Evolutionary conservation across 768 basidiomycete genomes (phyloP), one percentile per base, ranked within the genome.

Genomic region (Macrolepiota fuliginosa): DNA sequence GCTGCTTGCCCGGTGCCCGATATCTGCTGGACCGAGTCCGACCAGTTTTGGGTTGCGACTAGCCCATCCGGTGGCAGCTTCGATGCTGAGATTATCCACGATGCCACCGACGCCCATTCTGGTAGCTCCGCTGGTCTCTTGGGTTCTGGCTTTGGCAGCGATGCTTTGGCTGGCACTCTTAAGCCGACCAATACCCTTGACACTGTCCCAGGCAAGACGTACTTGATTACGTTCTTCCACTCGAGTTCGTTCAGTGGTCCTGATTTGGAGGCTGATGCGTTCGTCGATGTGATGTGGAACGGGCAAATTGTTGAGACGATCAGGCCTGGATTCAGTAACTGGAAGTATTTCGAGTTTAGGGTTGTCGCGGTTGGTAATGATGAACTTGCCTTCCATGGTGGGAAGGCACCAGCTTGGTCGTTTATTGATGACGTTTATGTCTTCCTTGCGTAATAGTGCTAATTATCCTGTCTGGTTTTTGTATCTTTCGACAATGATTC

Each of bases 11-110:
- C 27, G 5, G 53, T 42, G 3, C 29, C 58, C 47, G 70, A 73
- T 64, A 78, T 82, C 71, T 82, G 81, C 71, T 80, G 72, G 71
- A 65, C 73, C 25, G 64, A 63, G 1, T 71, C 74, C 1, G 74
- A 72, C 55, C 32, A 68, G 25, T 71, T 72, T 66, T 83, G 81
- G 81, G 63, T 72, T 61, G 81, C 77, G 11, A 73, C 70, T 10
- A 74, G 72, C 56, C 68, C 77, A 0, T 19, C 59, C 3, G 74
- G 73, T 13, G 81, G 80, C 17, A 64, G 64, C 22, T 64, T 73
- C 50, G 81, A 83, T 62, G 80, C 81, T 13, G 70, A 74, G 7
- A 73, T 82, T 66, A 80, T 81, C 72, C 72, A 76, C 72, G 79
- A 74, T 68, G 54, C 62, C 4, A 66, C 70, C 0, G 81, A 77